Evolutionary conservation across 2,329 filamentous ascomycete genomes (phyloP).

Genomic region (Epichloe coenophiala): DNA sequence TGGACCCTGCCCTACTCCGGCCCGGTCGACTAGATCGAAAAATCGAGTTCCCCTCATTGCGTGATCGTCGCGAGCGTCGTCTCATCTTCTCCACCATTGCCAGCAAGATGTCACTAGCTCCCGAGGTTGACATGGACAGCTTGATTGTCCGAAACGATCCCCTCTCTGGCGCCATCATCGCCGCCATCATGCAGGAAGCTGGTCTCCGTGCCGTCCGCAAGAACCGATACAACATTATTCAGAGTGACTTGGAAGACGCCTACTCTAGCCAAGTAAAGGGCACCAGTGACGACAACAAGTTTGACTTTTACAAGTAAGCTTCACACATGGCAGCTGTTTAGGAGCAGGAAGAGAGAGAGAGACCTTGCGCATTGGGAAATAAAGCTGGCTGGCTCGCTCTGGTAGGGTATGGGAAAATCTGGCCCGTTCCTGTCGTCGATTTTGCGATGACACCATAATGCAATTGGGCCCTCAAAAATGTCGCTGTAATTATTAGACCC

Average conservation of each 20-base stretch:
- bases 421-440: too few relatives aligned
- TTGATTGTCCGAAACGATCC: slow-evolving; percentile 96
- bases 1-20: slow-evolving; percentile 87
- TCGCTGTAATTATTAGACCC: not conserved
- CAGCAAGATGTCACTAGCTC: slow-evolving; percentile 89
- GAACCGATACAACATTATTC: slow-evolving; percentile 99
- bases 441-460: too few relatives aligned
- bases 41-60: slow-evolving; percentile 94
- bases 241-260: slow-evolving; percentile 89
- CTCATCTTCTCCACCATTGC: slow-evolving; percentile 98
- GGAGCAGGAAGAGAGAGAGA: not conserved
- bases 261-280: slow-evolving; percentile 96
- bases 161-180: slow-evolving; percentile 86
- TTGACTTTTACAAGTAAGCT: slow-evolving; percentile 79
- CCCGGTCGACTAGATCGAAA: slow-evolving; percentile 93
- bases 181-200: slow-evolving; percentile 98
- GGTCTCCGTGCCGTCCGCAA: slow-evolving; percentile 87
- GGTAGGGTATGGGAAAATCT: too few relatives aligned
- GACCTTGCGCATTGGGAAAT: too few relatives aligned
- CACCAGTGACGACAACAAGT: slow-evolving; percentile 52
- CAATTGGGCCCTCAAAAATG: not conserved
- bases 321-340: too few relatives aligned
- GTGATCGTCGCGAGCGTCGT: slow-evolving; percentile 85
- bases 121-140: slow-evolving; percentile 91
- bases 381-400: too few relatives aligned